Base-by-base conservation (phyloP, 306 rosid species). In the Prunus armeniaca region DNA sequence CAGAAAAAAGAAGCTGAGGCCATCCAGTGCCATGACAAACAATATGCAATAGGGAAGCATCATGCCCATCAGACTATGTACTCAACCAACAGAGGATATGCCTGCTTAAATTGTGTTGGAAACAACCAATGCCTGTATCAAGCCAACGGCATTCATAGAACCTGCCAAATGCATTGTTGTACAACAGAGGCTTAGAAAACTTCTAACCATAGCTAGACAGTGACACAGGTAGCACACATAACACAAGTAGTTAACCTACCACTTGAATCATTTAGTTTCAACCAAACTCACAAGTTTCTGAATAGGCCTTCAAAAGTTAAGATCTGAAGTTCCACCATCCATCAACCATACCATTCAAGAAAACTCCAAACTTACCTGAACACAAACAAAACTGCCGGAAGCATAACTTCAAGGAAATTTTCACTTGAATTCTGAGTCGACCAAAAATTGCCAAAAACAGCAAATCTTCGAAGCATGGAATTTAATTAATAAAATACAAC, bases 311-410 rank as follows among this genome's bases (percentile, higher is more conserved):
- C 41, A 11, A 51, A 51, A 19, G 57, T 72, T 60, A 38, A 6
- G 64, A 27, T 46, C 75, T 62, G 41, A 77, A 46, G 41, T 34
- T 63, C 61, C 84, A 54, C 75, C 81, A 65, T 75, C 74, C 65
- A 74, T 68, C 67, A 34, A 50, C 71, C 47, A 71, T 52, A 30
- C 20, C 62, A 79, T 75, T 71, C 72, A 73, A 71, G 65, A 67
- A 51, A 82, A 75, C 69, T 70, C 71, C 75, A 52, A 50, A 76
- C 73, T 76, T 77, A 69, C 85, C 85, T 72, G 79, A 70, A 79
- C 76, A 72, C 27, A 77, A 27, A 75, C 73, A 41, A 32, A 76
- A 76, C 72, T 67, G 56, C 73, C 79, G 73, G 65, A 55, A 82
- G 67, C 78, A 78, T 50, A 69, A 63, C 78, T 72, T 67, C 52